Percentiles rank a stretch among this genome's conserved stretches.
Evolutionary conservation across 768 basidiomycete genomes (phyloP).

Genomic region (Phanerochaete sordida): DNA sequence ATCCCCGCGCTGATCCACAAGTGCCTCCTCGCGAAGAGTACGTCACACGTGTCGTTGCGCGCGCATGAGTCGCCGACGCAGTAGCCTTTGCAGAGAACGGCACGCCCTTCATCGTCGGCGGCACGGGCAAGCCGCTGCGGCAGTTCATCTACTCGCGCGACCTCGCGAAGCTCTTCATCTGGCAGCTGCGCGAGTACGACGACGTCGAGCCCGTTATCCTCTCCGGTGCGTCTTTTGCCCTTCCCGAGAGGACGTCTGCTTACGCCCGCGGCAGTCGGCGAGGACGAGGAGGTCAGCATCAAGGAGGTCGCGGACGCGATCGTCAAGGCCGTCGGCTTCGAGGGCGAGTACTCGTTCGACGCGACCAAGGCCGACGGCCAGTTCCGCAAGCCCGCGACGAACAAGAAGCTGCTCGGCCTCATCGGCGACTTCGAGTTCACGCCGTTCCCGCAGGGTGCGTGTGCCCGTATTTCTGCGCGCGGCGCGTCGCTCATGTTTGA

Average conservation of each 20-base stretch:
- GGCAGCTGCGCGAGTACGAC: constrained; percentile 87
- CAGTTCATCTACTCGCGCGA: constrained; percentile 98
- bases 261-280: constrained; percentile 56
- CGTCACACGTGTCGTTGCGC: constrained; percentile 19
- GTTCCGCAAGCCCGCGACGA: constrained; percentile 94
- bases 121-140: constrained; percentile 89
- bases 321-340: constrained; percentile 76
- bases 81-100: constrained; percentile 52
- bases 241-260: background rate
- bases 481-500: background rate
- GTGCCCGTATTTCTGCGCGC: background rate
- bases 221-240: constrained; percentile 51
- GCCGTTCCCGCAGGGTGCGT: constrained; percentile 78
- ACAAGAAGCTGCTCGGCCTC: constrained; percentile 75
- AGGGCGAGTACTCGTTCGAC: constrained; percentile 81
- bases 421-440: constrained; percentile 88
- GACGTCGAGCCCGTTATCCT: constrained; percentile 92
- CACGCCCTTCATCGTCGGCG: constrained; percentile 83
- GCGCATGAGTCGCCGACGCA: too few species aligned
- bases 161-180: constrained; percentile 92
- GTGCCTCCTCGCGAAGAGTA: constrained; percentile 89
- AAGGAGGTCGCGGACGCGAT: constrained; percentile 88
- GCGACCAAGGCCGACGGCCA: constrained; percentile 85
- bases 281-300: constrained; percentile 94
- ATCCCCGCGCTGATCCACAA: constrained; percentile 94